Base-by-base conservation (phyloP, 1,284 basidiomycete genomes). In the Cryptococcus sp. region DNA sequence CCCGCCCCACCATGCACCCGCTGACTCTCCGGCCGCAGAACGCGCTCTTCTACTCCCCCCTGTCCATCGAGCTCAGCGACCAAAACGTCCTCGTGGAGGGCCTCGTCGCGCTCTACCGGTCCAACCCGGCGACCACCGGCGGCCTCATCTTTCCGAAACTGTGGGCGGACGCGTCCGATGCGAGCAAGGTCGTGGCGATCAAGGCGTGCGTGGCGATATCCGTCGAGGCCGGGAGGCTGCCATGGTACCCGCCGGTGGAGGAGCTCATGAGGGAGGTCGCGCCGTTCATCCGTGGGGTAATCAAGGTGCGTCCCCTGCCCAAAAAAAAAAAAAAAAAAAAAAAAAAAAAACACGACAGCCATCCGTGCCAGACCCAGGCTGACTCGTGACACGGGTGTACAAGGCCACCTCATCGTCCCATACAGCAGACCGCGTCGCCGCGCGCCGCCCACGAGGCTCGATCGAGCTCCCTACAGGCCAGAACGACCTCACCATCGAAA, bases 1-100 rank as follows among this genome's bases (percentile, higher is more conserved):
- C n/a, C 7, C 13, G 2, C 13, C 35, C 20, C 20, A 7, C 36
- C 39, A 16, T 18, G 15, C 36, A 44, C 16, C 28, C 18, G 46
- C 59, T 67, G 47, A 57, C 43, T 16, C 28, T 9, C 28, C n/a
- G 36, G 2, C 46, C 13, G 18, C 53, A 69, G 68, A 73, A 71
- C 55, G 71, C 70, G 1, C 55, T 76, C n/a, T 72, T 75, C 56
- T 66, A 61, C 50, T 67, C 65, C 9, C 44, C 69, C 11, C 44
- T 63, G 16, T 56, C 67, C 0, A 40, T 51, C 47, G 66, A 63
- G 82, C 84, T 88, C 52, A 83, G 89, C 40, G 89, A 93, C 65
- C 81, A 88, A n/a, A 82, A 84, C n/a, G 78, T 91, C 23, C 84
- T 88, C 63, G 85, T 87, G 1, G 87, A 90, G 64, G 85, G 85